A percentile compares a stretch with the other conserved stretches of the same genome.
phyloP scores from a whole-genome alignment of 148 eudicot genomes.

The Suaeda aralocaspica region DNA sequence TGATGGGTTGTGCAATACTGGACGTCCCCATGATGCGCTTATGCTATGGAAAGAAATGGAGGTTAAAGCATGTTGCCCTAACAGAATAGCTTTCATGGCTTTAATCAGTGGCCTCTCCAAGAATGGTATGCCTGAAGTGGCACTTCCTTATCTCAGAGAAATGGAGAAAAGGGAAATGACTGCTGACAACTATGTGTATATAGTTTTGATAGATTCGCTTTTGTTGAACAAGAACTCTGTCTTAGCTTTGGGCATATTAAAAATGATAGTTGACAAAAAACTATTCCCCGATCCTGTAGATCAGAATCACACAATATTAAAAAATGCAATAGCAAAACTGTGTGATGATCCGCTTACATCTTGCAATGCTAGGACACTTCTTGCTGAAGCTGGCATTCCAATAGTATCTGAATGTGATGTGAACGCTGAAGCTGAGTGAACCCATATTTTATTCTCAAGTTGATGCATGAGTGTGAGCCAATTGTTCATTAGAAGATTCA shows the following conservation, averaged over 20 bases:
- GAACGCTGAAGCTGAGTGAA: constrained; percentile 12
- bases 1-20: constrained; percentile 68
- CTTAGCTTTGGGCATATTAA: constrained; percentile 48
- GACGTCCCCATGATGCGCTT: constrained; percentile 59
- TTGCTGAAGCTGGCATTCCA: constrained; percentile 42
- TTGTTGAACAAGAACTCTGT: constrained; percentile 36
- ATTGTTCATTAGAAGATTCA: constrained; percentile 6
- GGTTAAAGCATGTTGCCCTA: constrained; percentile 47
- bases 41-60: constrained; percentile 58
- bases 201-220: constrained; percentile 44
- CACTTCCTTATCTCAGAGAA: constrained; percentile 44
- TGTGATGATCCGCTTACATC: constrained; percentile 42
- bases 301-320: constrained; percentile 39
- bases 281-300: constrained; percentile 37
- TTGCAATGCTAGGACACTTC: constrained; percentile 31
- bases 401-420: constrained; percentile 9
- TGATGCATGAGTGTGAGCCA: neutral
- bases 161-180: constrained; percentile 62
- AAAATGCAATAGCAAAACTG: constrained; percentile 43
- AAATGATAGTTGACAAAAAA: constrained; percentile 44
- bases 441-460: neutral
- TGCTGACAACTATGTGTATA: constrained; percentile 45
- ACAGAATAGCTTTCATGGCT: constrained; percentile 67
- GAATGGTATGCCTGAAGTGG: constrained; percentile 54
- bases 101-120: constrained; percentile 81